A percentile compares a stretch with the other conserved stretches of the same genome.
Evolutionary conservation across 2,329 filamentous ascomycete genomes (phyloP).

Genomic region (Calonectria fujianensis): DNA sequence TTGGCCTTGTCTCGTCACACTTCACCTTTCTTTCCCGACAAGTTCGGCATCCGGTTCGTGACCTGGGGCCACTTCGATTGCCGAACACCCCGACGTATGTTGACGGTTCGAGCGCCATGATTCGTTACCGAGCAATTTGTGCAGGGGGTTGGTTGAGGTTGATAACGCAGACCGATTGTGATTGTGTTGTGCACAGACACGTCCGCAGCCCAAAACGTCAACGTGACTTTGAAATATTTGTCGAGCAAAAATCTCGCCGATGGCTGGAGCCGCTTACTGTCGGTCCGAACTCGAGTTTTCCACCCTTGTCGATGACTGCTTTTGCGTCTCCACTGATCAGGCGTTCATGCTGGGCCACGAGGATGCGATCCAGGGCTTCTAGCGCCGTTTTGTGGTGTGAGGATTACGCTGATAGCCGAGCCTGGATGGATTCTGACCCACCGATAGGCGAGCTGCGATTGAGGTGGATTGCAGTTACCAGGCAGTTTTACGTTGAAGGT

Average conservation of each 20-base stretch:
- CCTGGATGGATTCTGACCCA: constrained; percentile 15
- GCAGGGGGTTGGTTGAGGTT: constrained; percentile 14
- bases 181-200: constrained; percentile 18
- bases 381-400: constrained; percentile 16
- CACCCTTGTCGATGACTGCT: not conserved
- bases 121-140: not conserved
- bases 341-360: constrained; percentile 17
- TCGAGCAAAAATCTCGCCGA: not conserved
- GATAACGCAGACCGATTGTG: not conserved
- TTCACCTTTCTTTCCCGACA: constrained; percentile 29
- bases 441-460: constrained; percentile 22
- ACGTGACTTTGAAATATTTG: constrained; percentile 10
- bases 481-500: not conserved
- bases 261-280: constrained; percentile 22
- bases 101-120: constrained; percentile 6
- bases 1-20: constrained; percentile 23
- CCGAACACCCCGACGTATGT: constrained; percentile 22
- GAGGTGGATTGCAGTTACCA: not conserved
- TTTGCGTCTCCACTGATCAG: constrained; percentile 18
- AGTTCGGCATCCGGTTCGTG: constrained; percentile 24
- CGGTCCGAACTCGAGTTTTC: not conserved
- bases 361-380: constrained; percentile 5
- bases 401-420: constrained; percentile 27
- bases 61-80: constrained; percentile 29
- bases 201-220: not conserved